phyloP scores from a whole-genome alignment of 2,329 filamentous ascomycete species.

The Tolypocladium amazonense region DNA sequence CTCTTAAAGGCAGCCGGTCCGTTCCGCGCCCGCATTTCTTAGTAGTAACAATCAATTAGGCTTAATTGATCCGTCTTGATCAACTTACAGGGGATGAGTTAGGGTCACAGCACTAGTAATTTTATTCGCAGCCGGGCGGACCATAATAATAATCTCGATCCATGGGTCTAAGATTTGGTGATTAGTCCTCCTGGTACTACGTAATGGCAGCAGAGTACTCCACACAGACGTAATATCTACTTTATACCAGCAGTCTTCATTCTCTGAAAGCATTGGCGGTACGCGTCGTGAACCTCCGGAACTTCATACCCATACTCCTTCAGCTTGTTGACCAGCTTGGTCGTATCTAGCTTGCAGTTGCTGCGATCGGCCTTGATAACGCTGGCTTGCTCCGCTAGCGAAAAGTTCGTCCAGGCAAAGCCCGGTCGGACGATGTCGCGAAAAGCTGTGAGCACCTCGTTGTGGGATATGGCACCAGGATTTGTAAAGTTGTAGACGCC shows the following conservation, averaged over 20 bases:
- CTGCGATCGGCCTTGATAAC: slow-evolving; percentile 57
- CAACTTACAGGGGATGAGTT: too few relatives aligned
- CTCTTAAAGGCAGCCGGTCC: too few relatives aligned
- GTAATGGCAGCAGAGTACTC: too few relatives aligned
- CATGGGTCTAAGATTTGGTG: too few relatives aligned
- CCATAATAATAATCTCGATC: too few relatives aligned
- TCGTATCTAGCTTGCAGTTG: slow-evolving; percentile 55
- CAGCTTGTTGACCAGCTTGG: slow-evolving; percentile 50
- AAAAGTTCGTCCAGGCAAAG: slow-evolving; percentile 56
- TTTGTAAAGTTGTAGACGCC: slow-evolving; percentile 64
- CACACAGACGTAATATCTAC: too few relatives aligned
- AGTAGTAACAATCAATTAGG: too few relatives aligned
- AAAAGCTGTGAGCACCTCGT: slow-evolving; percentile 54
- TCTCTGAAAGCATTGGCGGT: slow-evolving; percentile 49
- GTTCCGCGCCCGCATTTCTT: too few relatives aligned
- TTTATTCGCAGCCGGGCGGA: too few relatives aligned
- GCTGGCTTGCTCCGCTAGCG: slow-evolving; percentile 53
- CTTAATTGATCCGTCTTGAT: too few relatives aligned
- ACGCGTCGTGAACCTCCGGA: slow-evolving; percentile 52
- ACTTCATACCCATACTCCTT: slow-evolving; percentile 47
- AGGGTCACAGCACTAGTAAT: too few relatives aligned
- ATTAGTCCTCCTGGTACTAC: too few relatives aligned
- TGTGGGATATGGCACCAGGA: slow-evolving; percentile 59
- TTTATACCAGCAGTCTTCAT: slow-evolving; percentile 47
- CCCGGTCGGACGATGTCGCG: slow-evolving; percentile 50